These are phyloP conservation scores for Chytriomyces sp. DNA, from an alignment of 192 early-diverging fungal genomes.

Conservation along the genomic window DNA sequence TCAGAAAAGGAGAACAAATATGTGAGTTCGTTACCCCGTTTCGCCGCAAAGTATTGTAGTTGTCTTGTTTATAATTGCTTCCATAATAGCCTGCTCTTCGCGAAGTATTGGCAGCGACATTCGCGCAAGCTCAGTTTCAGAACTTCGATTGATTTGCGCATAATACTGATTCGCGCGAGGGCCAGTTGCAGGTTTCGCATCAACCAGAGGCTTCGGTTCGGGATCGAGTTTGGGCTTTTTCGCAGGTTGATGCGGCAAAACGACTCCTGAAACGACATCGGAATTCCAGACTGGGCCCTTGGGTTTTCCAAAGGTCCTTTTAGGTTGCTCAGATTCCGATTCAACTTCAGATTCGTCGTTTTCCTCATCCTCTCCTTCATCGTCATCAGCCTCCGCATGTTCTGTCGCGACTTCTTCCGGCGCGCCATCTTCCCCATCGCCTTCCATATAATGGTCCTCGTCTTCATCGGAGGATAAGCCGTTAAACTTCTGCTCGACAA, in stretches of 20 bases:
- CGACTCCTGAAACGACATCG: constrained; percentile 47
- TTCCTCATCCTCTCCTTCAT: constrained; percentile 9
- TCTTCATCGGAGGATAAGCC: constrained; percentile 18
- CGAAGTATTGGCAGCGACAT: constrained; percentile 83
- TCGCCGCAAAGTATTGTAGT: constrained; percentile 96
- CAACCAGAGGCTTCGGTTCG: background rate
- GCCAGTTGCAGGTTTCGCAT: background rate
- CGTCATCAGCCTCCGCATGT: background rate
- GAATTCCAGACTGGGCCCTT: constrained; percentile 35
- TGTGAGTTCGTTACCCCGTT: constrained; percentile 65
- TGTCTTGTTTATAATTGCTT: constrained; percentile 83
- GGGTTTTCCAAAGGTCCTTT: background rate
- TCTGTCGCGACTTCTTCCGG: background rate
- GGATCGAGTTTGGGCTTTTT: constrained; percentile 10
- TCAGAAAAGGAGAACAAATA: background rate
- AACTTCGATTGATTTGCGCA: constrained; percentile 74
- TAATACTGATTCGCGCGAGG: constrained; percentile 26
- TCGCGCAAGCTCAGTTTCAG: constrained; percentile 74
- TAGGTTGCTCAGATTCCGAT: background rate
- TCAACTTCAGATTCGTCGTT: background rate
- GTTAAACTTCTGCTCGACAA: constrained; percentile 19
- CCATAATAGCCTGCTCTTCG: constrained; percentile 99
- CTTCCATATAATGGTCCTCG: background rate
- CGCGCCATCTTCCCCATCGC: constrained; percentile 4
- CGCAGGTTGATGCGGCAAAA: constrained; percentile 18